Conservation (phyloP, 345 rosid species). For the Brassica incana region DNA sequence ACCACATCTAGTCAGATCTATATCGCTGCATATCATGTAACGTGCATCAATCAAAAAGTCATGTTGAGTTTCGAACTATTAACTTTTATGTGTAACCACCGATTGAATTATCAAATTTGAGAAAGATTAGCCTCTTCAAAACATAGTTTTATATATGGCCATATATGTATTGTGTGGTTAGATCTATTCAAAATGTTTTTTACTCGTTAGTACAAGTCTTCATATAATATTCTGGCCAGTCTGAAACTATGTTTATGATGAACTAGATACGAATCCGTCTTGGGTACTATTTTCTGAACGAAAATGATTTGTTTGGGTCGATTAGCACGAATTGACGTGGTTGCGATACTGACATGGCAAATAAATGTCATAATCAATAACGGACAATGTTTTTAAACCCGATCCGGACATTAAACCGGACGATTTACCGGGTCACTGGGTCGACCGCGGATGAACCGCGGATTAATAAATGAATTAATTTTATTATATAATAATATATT, state of each 20-base stretch:
- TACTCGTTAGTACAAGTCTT: neutral
- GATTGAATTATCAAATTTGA: neutral
- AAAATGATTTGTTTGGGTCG: constrained; percentile 15
- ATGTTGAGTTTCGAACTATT: constrained; percentile 15
- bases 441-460: too few species aligned
- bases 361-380: constrained; percentile 27
- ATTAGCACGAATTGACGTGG: constrained; percentile 23
- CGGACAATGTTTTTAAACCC: neutral
- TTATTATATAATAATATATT: too few species aligned
- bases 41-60: constrained; percentile 14
- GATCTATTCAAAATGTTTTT: neutral
- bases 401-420: too few species aligned
- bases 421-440: too few species aligned
- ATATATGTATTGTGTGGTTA: neutral
- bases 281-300: neutral
- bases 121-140: constrained; percentile 15
- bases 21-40: constrained; percentile 5
- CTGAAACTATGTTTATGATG: neutral
- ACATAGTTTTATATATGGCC: neutral
- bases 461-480: too few species aligned
- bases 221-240: neutral
- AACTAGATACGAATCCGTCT: neutral
- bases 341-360: constrained; percentile 14
- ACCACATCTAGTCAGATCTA: constrained; percentile 11
- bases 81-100: neutral